Conservation (phyloP, 2,329 filamentous ascomycete species). For the Ceratocystis destructans region DNA sequence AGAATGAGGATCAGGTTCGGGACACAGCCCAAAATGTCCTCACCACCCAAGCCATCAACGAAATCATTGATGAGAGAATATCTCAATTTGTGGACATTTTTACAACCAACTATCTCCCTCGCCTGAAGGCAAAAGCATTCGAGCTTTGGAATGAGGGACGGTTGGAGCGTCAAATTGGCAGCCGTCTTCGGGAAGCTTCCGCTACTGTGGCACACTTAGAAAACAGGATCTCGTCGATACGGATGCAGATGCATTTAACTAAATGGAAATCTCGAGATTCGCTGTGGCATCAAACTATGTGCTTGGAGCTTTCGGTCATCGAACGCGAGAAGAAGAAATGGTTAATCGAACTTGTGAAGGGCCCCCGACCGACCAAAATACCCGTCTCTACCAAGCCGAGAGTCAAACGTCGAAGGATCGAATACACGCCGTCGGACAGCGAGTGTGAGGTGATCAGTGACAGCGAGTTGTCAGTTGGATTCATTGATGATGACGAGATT, state of each 20-base stretch:
- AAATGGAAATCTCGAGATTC: slow-evolving; percentile 40
- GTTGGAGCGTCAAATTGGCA: not conserved
- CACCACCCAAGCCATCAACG: slow-evolving; percentile 10
- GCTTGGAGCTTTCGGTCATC: slow-evolving; percentile 51
- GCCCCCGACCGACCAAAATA: slow-evolving; percentile 21
- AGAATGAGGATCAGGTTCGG: slow-evolving; percentile 24
- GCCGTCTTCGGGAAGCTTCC: slow-evolving; percentile 34
- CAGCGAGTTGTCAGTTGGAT: slow-evolving; percentile 34
- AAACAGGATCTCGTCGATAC: slow-evolving; percentile 42
- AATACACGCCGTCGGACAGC: slow-evolving; percentile 25
- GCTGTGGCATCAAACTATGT: slow-evolving; percentile 41
- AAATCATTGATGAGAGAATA: slow-evolving; percentile 17
- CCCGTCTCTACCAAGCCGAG: not conserved
- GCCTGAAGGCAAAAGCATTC: slow-evolving; percentile 13
- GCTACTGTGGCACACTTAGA: slow-evolving; percentile 32
- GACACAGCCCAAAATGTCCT: not conserved
- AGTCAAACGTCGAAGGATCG: slow-evolving; percentile 17
- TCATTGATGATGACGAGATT: slow-evolving; percentile 34
- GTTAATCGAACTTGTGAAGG: slow-evolving; percentile 35
- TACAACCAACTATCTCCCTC: slow-evolving; percentile 13
- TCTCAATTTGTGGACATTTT: slow-evolving; percentile 8
- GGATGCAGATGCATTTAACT: slow-evolving; percentile 37
- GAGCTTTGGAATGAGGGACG: slow-evolving; percentile 15
- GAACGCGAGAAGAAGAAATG: slow-evolving; percentile 43
- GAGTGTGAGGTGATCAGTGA: slow-evolving; percentile 40